These are phyloP conservation scores for Neohortaea acidophila DNA, from an alignment of 495 filamentous ascomycete species.

Conservation along the genomic window DNA sequence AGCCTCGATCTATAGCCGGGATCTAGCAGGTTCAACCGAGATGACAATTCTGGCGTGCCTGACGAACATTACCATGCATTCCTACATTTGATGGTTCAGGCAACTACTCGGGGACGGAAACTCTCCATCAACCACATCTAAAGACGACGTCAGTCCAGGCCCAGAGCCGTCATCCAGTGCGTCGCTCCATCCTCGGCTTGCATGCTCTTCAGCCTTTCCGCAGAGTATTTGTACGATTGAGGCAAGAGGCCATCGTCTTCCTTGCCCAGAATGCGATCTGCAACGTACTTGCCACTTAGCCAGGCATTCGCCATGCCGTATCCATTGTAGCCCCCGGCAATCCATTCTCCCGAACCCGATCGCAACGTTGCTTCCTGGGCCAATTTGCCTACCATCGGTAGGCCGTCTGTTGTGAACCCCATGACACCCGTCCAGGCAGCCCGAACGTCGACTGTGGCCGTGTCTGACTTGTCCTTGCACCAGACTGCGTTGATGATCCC, in stretches of 20 bases:
- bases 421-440: slow-evolving; percentile 33
- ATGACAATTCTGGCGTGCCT: too few species aligned
- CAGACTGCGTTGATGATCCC: too few species aligned
- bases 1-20: too few species aligned
- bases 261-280: background rate
- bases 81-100: too few species aligned
- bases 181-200: background rate
- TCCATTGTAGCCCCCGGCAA: slow-evolving; percentile 8
- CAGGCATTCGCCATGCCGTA: slow-evolving; percentile 6
- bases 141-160: too few species aligned
- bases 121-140: too few species aligned
- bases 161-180: background rate
- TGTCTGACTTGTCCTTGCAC: too few species aligned
- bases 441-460: too few species aligned
- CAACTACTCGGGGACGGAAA: too few species aligned
- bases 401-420: slow-evolving; percentile 31
- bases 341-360: slow-evolving; percentile 4
- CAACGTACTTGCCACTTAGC: background rate
- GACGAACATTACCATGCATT: too few species aligned
- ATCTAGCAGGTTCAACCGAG: too few species aligned
- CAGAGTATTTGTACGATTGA: background rate
- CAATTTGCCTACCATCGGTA: slow-evolving; percentile 35
- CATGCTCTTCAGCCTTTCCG: background rate
- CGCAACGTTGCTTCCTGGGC: slow-evolving; percentile 20
- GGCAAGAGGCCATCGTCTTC: background rate